Conservation (phyloP, 1,139 yeast genomes). For the Maudiozyma humilis region DNA sequence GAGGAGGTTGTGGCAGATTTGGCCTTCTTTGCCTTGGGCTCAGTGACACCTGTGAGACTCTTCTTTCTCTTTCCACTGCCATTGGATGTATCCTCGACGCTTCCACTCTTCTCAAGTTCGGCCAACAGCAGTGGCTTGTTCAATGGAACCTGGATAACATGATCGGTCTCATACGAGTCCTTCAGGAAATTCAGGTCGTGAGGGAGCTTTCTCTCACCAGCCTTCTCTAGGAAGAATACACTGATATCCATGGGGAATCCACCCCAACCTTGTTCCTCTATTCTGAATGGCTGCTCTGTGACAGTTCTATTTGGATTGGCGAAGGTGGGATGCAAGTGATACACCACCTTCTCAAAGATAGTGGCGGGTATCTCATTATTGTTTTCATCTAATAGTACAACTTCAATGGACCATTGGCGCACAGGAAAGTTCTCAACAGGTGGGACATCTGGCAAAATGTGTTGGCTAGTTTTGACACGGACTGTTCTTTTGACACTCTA, state of each 20-base stretch:
- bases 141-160: constrained; percentile 65
- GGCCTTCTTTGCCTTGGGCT: constrained; percentile 56
- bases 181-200: constrained; percentile 85
- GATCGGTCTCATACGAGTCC: constrained; percentile 71
- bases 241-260: constrained; percentile 86
- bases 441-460: constrained; percentile 72
- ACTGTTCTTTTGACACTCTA: constrained; percentile 71
- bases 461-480: constrained; percentile 82
- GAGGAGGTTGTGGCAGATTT: constrained; percentile 38
- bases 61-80: constrained; percentile 32
- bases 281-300: constrained; percentile 79
- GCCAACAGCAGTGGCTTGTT: constrained; percentile 66
- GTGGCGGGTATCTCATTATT: constrained; percentile 84
- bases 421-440: constrained; percentile 92
- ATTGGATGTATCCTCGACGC: constrained; percentile 37
- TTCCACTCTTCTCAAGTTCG: constrained; percentile 71
- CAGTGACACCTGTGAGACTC: constrained; percentile 24
- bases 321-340: constrained; percentile 91
- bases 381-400: constrained; percentile 63
- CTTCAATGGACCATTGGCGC: constrained; percentile 84
- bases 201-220: constrained; percentile 76
- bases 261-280: constrained; percentile 98
- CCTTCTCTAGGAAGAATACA: constrained; percentile 70
- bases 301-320: constrained; percentile 76
- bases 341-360: constrained; percentile 85